Evolutionary conservation across 257 asterid genomes (phyloP).

Genomic region (Solanum corneliomulleri): DNA sequence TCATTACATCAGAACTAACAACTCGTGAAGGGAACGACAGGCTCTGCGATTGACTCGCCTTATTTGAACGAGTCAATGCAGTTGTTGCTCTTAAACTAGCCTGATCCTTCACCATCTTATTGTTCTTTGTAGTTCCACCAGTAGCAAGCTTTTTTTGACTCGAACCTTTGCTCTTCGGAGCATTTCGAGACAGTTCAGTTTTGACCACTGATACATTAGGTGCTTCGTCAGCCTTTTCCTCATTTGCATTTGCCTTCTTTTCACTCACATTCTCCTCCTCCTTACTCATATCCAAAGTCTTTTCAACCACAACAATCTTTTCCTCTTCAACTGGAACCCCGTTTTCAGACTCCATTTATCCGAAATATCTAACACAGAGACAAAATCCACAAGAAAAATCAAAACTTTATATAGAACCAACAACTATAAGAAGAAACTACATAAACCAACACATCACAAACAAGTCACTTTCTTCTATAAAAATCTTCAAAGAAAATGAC

Average conservation of each 20-base stretch:
- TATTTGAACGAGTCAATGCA: conserved; percentile 31
- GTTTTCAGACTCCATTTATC: conserved; percentile 45
- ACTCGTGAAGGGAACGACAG: conserved; percentile 36
- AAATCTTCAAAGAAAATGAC: conserved; percentile 4
- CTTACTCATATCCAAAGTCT: conserved; percentile 3
- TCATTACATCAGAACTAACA: conserved; percentile 38
- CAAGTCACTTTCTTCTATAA: not conserved
- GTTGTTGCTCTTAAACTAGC: conserved; percentile 25
- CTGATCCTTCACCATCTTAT: conserved; percentile 23
- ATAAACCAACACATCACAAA: not conserved
- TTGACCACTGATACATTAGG: conserved; percentile 11
- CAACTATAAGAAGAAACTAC: not conserved
- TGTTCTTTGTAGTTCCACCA: conserved; percentile 15
- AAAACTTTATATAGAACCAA: not conserved
- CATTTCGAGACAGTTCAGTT: conserved; percentile 10
- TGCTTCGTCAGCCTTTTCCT: not conserved
- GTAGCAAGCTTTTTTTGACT: conserved; percentile 3
- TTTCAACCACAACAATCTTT: conserved; percentile 10
- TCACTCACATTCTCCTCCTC: conserved; percentile 14
- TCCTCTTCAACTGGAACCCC: conserved; percentile 43
- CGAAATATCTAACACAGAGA: not conserved
- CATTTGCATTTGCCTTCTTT: conserved; percentile 18
- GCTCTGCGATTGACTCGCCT: conserved; percentile 42
- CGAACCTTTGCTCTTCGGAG: conserved; percentile 15
- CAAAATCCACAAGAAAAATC: not conserved